phyloP scores from a whole-genome alignment of 306 rosid genomes.

The Abrus precatorius region DNA sequence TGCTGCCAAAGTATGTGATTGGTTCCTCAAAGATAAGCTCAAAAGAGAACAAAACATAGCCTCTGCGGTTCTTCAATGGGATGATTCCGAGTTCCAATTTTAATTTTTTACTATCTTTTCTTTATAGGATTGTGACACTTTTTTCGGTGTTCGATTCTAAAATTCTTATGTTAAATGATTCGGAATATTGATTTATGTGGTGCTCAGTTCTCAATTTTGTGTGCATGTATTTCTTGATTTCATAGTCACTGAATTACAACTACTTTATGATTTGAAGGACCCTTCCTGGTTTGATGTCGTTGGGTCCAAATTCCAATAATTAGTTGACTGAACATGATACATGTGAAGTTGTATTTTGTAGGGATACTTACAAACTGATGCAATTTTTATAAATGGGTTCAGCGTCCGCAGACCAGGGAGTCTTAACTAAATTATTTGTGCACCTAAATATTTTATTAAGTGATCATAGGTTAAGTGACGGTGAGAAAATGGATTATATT shows the following conservation, averaged over 20 bases:
- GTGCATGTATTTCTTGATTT: not conserved
- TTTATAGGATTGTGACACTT: not conserved
- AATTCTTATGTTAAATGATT: not conserved
- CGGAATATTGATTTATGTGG: not conserved
- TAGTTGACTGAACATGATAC: not conserved
- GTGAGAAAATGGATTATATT: no score
- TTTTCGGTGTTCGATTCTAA: not conserved
- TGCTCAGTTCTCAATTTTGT: not conserved
- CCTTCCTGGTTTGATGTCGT: not conserved
- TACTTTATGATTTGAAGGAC: not conserved
- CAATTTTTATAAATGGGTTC: no score
- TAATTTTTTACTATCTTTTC: slow-evolving; percentile 21
- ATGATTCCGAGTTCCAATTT: slow-evolving; percentile 70
- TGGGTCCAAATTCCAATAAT: not conserved
- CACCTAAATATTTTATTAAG: no score
- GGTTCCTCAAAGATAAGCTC: slow-evolving; percentile 56
- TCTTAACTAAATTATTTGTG: no score
- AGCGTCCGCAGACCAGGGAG: no score
- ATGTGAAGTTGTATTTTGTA: not conserved
- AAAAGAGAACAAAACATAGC: slow-evolving; percentile 80
- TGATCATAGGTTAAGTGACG: no score
- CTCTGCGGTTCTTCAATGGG: slow-evolving; percentile 96
- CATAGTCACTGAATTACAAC: not conserved
- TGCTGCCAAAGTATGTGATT: slow-evolving; percentile 72
- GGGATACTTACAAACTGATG: no score